Conservation (phyloP, 805 yeast species). For the Kockiozyma suomiensis region DNA sequence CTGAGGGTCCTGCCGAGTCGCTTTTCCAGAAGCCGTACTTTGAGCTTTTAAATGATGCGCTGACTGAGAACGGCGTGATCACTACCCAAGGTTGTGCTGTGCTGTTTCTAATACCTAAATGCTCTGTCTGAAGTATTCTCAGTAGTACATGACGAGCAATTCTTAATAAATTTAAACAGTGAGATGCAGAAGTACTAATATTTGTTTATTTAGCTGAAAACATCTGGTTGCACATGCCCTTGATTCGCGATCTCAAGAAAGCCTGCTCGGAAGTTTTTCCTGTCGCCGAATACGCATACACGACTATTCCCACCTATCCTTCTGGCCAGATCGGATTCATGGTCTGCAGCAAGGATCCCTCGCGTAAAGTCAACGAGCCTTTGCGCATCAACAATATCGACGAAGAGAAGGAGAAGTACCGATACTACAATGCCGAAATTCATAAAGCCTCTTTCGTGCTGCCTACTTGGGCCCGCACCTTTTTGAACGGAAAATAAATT, state of each 20-base stretch:
- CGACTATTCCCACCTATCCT: slow-evolving; percentile 95
- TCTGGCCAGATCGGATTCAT: slow-evolving; percentile 98
- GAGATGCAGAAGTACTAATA: neutral
- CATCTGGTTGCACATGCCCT: slow-evolving; percentile 87
- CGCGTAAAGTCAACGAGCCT: slow-evolving; percentile 68
- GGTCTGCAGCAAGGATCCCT: slow-evolving; percentile 82
- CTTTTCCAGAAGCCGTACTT: slow-evolving; percentile 93
- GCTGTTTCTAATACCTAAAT: slow-evolving; percentile 23
- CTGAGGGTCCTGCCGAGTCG: slow-evolving; percentile 97
- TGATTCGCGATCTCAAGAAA: slow-evolving; percentile 77
- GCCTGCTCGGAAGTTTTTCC: slow-evolving; percentile 88
- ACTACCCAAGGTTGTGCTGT: slow-evolving; percentile 68
- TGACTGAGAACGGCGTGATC: slow-evolving; percentile 90
- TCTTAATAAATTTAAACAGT: neutral
- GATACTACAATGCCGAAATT: slow-evolving; percentile 80
- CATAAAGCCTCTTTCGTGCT: slow-evolving; percentile 88
- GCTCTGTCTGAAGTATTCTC: neutral
- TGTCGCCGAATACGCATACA: slow-evolving; percentile 84
- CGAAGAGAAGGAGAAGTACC: slow-evolving; percentile 65
- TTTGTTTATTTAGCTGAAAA: slow-evolving; percentile 60
- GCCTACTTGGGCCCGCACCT: slow-evolving; percentile 84
- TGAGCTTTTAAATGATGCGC: slow-evolving; percentile 78
- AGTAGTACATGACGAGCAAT: neutral
- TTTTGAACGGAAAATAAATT: slow-evolving; percentile 41
- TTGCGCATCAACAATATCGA: slow-evolving; percentile 63